These are phyloP conservation scores for Hyphodiscus hymeniophilus DNA, from an alignment of 495 filamentous ascomycete genomes.

Conservation along the genomic window DNA sequence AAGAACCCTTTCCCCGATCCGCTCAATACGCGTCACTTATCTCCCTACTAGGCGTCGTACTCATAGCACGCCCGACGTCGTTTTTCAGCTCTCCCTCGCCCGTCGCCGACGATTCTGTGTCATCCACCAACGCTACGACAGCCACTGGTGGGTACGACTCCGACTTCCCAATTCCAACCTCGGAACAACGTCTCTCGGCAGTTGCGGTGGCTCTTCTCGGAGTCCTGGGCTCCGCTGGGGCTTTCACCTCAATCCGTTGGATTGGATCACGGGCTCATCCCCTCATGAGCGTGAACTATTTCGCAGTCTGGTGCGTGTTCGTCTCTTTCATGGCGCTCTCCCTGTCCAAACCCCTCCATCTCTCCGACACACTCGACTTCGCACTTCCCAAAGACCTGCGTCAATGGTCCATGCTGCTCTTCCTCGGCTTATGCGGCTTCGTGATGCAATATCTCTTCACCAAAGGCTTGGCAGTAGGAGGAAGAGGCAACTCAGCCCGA, in stretches of 20 bases:
- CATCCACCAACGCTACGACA: too few species aligned
- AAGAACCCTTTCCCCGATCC: conserved; percentile 68
- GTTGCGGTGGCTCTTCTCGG: conserved; percentile 69
- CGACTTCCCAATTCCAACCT: conserved; percentile 35
- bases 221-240: conserved; percentile 69
- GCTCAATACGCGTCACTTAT: conserved; percentile 72
- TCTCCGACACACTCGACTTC: conserved; percentile 12
- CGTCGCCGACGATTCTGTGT: too few species aligned
- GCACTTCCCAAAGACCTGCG: conserved; percentile 42
- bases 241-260: conserved; percentile 74
- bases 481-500: conserved; percentile 47
- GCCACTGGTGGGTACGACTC: conserved; percentile 17
- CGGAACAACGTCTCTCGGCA: conserved; percentile 61
- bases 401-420: conserved; percentile 66
- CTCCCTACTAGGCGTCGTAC: conserved; percentile 70
- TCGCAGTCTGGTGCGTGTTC: conserved; percentile 60
- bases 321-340: conserved; percentile 53
- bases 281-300: conserved; percentile 81
- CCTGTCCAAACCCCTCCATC: conserved; percentile 35
- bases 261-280: conserved; percentile 82
- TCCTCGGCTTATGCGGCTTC: conserved; percentile 70
- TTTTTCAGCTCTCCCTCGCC: conserved; percentile 33
- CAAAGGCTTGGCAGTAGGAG: conserved; percentile 59
- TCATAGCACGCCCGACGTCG: conserved; percentile 72
- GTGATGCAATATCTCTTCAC: conserved; percentile 86